Percentiles rank a stretch among this genome's conserved stretches.
Conservation (phyloP, 331 rosid species). For the Acacia pycnantha region DNA sequence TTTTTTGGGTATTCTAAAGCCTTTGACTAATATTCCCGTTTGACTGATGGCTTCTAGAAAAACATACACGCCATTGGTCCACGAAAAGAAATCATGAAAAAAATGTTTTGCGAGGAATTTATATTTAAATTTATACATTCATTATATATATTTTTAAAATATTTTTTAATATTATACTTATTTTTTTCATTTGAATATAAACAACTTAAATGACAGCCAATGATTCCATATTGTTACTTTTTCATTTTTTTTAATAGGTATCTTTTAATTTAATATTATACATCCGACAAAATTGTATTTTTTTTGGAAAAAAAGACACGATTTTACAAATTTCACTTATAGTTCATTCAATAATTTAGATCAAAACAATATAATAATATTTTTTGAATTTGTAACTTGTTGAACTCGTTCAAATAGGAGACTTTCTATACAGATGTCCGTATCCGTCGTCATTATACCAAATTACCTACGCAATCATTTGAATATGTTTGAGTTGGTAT, state of each 20-base stretch:
- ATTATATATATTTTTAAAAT: neutral
- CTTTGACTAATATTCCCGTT: neutral
- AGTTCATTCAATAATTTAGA: neutral
- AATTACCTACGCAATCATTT: neutral
- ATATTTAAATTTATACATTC: neutral
- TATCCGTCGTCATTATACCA: neutral
- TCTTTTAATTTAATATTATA: too few species aligned
- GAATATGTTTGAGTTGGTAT: too few species aligned
- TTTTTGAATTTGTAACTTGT: neutral
- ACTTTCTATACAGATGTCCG: neutral
- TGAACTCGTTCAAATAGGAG: neutral
- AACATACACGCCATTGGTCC: neutral
- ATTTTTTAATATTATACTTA: too few species aligned
- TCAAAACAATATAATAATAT: neutral
- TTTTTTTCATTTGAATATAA: neutral
- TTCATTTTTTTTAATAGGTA: too few species aligned
- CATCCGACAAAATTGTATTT: neutral
- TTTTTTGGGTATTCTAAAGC: too few species aligned
- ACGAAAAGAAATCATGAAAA: too few species aligned
- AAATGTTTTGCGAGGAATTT: neutral
- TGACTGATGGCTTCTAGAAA: neutral
- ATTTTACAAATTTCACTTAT: neutral
- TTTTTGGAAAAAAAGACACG: too few species aligned
- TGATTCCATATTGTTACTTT: too few species aligned
- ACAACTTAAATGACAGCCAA: too few species aligned